A percentile compares a stretch with the other conserved stretches of the same genome.
These are phyloP conservation scores for Lasiosphaeriaceae sp. DNA, from an alignment of 495 filamentous ascomycete species.

Conservation along the genomic window DNA sequence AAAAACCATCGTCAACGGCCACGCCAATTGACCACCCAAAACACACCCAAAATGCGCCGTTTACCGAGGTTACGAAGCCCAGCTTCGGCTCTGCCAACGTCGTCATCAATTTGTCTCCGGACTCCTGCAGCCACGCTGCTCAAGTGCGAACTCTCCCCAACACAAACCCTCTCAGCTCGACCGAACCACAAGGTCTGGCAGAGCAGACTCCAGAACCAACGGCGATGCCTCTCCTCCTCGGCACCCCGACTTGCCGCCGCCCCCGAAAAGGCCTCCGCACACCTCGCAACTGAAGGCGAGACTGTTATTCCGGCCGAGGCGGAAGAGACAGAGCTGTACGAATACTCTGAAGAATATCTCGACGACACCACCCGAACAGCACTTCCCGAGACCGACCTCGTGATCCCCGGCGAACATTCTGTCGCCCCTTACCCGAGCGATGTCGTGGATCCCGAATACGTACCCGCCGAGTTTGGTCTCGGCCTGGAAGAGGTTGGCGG, in stretches of 20 bases:
- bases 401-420: slow-evolving; percentile 12
- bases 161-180: slow-evolving; percentile 1
- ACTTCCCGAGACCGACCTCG: slow-evolving; percentile 17
- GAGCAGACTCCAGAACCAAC: slow-evolving; percentile 10
- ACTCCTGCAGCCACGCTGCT: slow-evolving; percentile 7
- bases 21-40: slow-evolving; percentile 9
- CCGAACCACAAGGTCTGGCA: slow-evolving; percentile 8
- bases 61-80: slow-evolving; percentile 25
- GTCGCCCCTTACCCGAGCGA: slow-evolving; percentile 16
- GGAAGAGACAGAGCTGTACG: neutral
- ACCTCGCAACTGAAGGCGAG: neutral
- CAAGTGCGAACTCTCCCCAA: slow-evolving; percentile 3
- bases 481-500: slow-evolving; percentile 57
- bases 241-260: neutral
- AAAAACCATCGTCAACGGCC: neutral
- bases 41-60: slow-evolving; percentile 22
- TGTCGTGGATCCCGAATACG: slow-evolving; percentile 46
- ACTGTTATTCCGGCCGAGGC: neutral
- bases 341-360: neutral
- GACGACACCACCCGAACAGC: neutral
- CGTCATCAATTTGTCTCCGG: slow-evolving; percentile 13
- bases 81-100: slow-evolving; percentile 17
- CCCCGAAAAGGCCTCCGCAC: neutral
- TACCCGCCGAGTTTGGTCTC: slow-evolving; percentile 53
- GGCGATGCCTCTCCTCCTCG: slow-evolving; percentile 20